A percentile compares a stretch with the other conserved stretches of the same genome.
phyloP scores from a whole-genome alignment of 2,329 filamentous ascomycete species.

The Claviceps capensis region DNA sequence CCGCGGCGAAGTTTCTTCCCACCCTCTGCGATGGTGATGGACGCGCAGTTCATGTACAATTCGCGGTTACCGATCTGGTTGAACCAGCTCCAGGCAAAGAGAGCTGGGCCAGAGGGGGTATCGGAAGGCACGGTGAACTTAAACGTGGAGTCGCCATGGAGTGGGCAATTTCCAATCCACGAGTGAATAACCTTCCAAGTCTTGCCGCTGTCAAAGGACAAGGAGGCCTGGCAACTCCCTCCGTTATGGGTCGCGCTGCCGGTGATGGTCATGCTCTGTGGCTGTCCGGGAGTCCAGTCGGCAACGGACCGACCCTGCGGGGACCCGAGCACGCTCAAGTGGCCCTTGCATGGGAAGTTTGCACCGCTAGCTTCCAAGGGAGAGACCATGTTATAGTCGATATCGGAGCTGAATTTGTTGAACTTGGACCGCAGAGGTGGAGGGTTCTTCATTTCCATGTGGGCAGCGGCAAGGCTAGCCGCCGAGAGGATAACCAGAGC shows the following conservation, averaged over 20 bases:
- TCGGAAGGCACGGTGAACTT: constrained; percentile 40
- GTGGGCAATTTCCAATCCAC: constrained; percentile 22
- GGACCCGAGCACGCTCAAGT: constrained; percentile 34
- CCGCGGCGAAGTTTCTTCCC: constrained; percentile 20
- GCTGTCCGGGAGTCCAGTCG: constrained; percentile 37
- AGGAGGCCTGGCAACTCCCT: constrained; percentile 48
- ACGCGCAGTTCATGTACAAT: constrained; percentile 59
- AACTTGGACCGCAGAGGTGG: constrained; percentile 38
- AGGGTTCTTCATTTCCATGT: constrained; percentile 43
- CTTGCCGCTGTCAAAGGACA: constrained; percentile 46
- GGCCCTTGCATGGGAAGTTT: constrained; percentile 67
- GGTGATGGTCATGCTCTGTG: constrained; percentile 37
- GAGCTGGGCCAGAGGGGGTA: constrained; percentile 31
- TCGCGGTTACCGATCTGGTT: constrained; percentile 50
- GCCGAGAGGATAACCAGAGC: constrained; percentile 27
- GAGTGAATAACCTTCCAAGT: constrained; percentile 39
- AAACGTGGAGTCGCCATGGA: constrained; percentile 11
- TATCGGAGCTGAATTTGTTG: constrained; percentile 34
- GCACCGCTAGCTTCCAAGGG: constrained; percentile 47
- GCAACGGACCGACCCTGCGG: constrained; percentile 38
- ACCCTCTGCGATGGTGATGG: constrained; percentile 33
- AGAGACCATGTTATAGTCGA: constrained; percentile 60
- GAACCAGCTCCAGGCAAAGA: constrained; percentile 52
- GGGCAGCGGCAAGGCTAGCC: constrained; percentile 31
- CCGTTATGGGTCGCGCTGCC: constrained; percentile 40